phyloP scores from a whole-genome alignment of 1,284 basidiomycete species.

The Ganoderma lucidum region DNA sequence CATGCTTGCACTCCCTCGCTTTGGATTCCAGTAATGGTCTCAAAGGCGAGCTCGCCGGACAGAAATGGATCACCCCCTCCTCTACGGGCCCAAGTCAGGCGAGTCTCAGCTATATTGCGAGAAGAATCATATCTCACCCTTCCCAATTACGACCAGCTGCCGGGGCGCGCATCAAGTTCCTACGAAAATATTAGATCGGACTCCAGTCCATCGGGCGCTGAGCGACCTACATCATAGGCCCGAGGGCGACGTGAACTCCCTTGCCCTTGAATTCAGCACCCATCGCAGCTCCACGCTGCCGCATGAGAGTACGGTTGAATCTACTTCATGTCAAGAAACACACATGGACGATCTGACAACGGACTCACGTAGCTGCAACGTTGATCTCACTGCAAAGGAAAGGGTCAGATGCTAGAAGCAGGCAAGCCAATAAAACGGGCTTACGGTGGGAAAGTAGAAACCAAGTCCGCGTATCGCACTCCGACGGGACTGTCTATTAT shows the following conservation, averaged over 20 bases:
- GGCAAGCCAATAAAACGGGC: conserved; percentile 24
- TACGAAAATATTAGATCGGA: conserved; percentile 32
- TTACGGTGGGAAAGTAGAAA: conserved; percentile 76
- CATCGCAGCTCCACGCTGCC: conserved; percentile 67
- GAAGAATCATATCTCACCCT: conserved; percentile 46
- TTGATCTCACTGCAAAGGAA: conserved; percentile 65
- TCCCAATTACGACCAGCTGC: conserved; percentile 81
- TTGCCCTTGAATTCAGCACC: conserved; percentile 77
- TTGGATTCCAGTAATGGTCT: conserved; percentile 67
- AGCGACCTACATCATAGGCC: conserved; percentile 55
- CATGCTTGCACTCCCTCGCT: conserved; percentile 64
- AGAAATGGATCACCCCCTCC: conserved; percentile 71
- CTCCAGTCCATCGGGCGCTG: not conserved
- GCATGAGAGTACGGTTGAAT: conserved; percentile 75
- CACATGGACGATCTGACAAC: not conserved
- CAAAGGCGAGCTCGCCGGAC: conserved; percentile 65
- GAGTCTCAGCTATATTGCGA: conserved; percentile 4
- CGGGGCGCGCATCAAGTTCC: conserved; percentile 67
- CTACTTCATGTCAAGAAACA: conserved; percentile 32
- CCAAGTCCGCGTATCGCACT: conserved; percentile 66
- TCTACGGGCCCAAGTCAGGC: not conserved
- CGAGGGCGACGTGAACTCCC: conserved; percentile 70
- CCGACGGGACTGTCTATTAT: conserved; percentile 62
- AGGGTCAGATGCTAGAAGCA: not conserved
- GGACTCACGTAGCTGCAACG: conserved; percentile 65